Evolutionary conservation across 306 rosid species (phyloP), one percentile per base, ranked within the genome.

Genomic region (Castanea crenata): DNA sequence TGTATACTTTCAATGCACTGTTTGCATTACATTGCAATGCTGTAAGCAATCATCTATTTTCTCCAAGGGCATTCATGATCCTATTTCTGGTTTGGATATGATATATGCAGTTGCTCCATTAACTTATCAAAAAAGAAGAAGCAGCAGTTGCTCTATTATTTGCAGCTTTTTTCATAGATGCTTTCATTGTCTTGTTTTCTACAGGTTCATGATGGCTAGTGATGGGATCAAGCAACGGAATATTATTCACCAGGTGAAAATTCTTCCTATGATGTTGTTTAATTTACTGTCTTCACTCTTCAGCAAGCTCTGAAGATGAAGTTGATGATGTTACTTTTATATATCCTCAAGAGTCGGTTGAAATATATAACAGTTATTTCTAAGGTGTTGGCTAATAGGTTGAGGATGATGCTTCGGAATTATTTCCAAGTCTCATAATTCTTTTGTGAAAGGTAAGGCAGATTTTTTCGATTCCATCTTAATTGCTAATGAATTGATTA

Each of bases 201-300:
- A 74, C 90, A 94, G 99, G 68, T 94, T 94, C 88, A 85, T 94
- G 97, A 94, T 88, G 90, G 97, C 99, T 20, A 85, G 99, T 61
- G 97, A 94, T 63, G 99, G 99, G 82, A 92, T 94, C 84, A 94
- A 94, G 89, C 90, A 90, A 75, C 83, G 95, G 5, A 88, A 84
- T 68, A 73, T 84, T 73, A 83, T 92, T 84, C 88, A 89, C 76
- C 90, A 91, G 97, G 99, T 94, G 52, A 58, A 44, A 74, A 70
- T 74, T 23, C 51, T 63, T 56, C 21, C 23, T 70, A 35, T 44
- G 57, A 61, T 62, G 29, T 14, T 69, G 44, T 78, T 61, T 35
- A 3, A 74, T 27, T 72, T 44, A 12, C 3, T 18, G 52, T 8
- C 10, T 41, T 41, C 46, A 41, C 11, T 67, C 27, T 35, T 64